A percentile compares a stretch with the other conserved stretches of the same genome.
Evolutionary conservation across 106 monocot species (phyloP).

Genomic region (Iris macrosiphon): DNA sequence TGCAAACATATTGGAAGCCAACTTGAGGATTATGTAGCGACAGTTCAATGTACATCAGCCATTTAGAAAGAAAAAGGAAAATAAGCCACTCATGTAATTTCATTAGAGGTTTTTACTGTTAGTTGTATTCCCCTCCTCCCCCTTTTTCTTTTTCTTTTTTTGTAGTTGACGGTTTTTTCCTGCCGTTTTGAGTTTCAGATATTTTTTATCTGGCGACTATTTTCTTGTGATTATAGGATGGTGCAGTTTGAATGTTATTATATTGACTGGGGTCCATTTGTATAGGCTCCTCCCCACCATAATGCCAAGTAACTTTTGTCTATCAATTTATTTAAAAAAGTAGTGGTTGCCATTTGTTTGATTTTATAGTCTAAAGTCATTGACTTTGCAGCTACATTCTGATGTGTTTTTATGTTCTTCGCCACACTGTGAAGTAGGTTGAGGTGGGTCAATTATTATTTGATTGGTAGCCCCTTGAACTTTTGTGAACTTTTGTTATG

Average conservation of each 20-base stretch:
- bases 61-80: not conserved
- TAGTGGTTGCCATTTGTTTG: no score
- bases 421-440: no score
- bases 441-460: no score
- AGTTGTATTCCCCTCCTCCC: not conserved
- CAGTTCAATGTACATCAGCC: not conserved
- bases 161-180: not conserved
- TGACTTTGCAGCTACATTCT: no score
- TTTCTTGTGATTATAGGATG: not conserved
- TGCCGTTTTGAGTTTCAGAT: constrained; percentile 2
- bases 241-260: not conserved
- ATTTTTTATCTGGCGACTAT: not conserved
- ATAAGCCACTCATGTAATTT: constrained; percentile 2
- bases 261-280: not conserved
- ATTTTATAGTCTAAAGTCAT: no score
- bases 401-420: no score
- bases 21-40: not conserved
- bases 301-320: no score
- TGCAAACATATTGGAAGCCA: not conserved
- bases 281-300: not conserved
- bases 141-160: not conserved
- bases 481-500: no score
- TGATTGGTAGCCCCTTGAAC: no score
- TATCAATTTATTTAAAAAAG: no score
- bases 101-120: not conserved